Base-by-base conservation (phyloP, 306 rosid genomes). In the Fragaria ananassa region DNA sequence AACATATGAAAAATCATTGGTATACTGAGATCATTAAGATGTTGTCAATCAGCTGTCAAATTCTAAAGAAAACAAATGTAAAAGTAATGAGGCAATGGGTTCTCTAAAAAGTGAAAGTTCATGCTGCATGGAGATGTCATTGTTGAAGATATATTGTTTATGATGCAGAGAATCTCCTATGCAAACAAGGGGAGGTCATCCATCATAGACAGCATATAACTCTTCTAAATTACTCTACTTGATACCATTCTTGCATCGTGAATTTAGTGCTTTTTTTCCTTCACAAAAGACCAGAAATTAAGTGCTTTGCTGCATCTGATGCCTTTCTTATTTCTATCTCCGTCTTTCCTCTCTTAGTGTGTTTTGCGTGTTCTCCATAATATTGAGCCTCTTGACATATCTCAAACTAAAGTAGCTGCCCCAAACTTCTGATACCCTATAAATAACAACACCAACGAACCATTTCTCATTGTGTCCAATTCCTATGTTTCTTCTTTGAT, bases 231-330 rank as follows among this genome's bases (percentile, higher is more conserved):
- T 50, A 70, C 71, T 34, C 71, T 19, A 66, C 42, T 0, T 17
- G 72, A 88, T 91, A 74, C 96, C 85, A 85, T 87, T 45, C 91
- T 84, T 84, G 72, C 79, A 78, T 71, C 54, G 81, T 74, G 83
- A 86, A 76, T 80, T 82, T 83, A 80, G 80, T 80, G 78, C 73
- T 53, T 23, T 74, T n/a, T 45, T 60, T 19, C 31, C 31, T 45
- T 19, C 68, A 47, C 41, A 18, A 25, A 41, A 41, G 18, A 74
- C 56, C 77, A 39, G 71, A 41, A 67, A n/a, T 57, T n/a, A 60
- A 49, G 78, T 74, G 70, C 70, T 74, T 23, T 13, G 78, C 29
- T 23, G 93, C 84, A 91, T 86, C 97, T 17, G 87, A 87, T 91
- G 64, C 93, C 72, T 78, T 86, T 15, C 81, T 76, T 70, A 62